Evolutionary conservation across 371 early-diverging fungal species (phyloP), one percentile per base, ranked within the genome.

Genomic region (Haplosporangium sp.): DNA sequence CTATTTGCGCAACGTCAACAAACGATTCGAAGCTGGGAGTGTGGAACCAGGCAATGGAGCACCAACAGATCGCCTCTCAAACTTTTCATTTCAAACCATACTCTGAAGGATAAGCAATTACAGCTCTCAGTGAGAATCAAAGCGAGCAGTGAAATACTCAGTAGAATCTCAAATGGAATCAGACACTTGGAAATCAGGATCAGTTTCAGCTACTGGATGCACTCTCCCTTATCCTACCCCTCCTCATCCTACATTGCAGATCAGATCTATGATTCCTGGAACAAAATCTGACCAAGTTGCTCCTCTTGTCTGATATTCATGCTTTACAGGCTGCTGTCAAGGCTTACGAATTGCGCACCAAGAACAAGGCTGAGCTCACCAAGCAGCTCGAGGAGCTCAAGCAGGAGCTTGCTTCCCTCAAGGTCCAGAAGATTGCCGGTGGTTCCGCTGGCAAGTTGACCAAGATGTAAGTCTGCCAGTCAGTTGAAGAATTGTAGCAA

Each of bases 321-420:
- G 18, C 52, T 41, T 29, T 55, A 61, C 82, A 90, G 93, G 88
- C 88, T 84, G 87, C 89, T 85, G 90, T 95, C 82, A 96, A 95
- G 87, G 93, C 94, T 84, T 83, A 89, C 88, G 95, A 95, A 85
- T 89, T 98, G 85, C 93, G 96, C 84, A 89, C 86, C 83, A 94
- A 95, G 90, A 90, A 89, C 86, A 95, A 94, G 90, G 93, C 89
- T 61, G 95, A 97, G 85, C 92, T 98, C 61, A 82, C 86, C 73
- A 91, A 94, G 89, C 87, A 93, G 81, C 93, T 98, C 65, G 94
- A 94, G 67, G 93, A 94, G 80, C 92, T 96, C 83, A 96, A 95
- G 93, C 89, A 92, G 82, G 95, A 97, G 86, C 94, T 98, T 63
- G 84, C 93, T 73, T 84, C 89, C 69, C 91, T 97, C 79, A 93